These are phyloP conservation scores for Diaporthe amygdali DNA, from an alignment of 2,329 filamentous ascomycete species.

Conservation along the genomic window DNA sequence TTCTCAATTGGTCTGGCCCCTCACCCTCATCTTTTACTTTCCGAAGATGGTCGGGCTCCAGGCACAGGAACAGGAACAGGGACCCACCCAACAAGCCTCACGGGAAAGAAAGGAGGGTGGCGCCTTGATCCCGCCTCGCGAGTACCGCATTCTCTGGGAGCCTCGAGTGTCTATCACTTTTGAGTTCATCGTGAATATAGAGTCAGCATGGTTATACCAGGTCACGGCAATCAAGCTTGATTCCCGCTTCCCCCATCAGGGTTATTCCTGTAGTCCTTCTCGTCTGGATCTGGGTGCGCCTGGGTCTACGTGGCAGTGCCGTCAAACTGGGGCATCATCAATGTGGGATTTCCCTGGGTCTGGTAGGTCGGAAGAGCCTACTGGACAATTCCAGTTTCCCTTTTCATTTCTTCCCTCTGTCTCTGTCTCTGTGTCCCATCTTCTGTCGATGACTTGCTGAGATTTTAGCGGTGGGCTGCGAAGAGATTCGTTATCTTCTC, in stretches of 20 bases:
- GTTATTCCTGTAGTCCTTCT: background rate
- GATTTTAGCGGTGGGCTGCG: too few species aligned
- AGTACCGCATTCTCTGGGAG: background rate
- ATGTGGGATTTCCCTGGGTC: background rate
- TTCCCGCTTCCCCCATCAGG: background rate
- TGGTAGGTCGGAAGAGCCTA: too few species aligned
- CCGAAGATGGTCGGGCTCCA: background rate
- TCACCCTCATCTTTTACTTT: background rate
- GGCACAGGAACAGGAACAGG: too few species aligned
- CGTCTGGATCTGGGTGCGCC: background rate
- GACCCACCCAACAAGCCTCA: background rate
- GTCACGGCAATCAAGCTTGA: background rate
- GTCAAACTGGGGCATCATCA: background rate
- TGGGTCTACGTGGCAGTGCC: background rate
- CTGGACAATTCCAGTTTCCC: background rate
- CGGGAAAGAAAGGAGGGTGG: background rate
- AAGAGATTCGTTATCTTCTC: background rate
- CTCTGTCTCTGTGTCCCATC: background rate
- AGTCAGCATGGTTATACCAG: background rate
- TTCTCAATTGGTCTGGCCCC: background rate
- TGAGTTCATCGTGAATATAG: background rate
- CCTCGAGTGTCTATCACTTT: background rate
- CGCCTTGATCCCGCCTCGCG: background rate
- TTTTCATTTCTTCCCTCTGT: background rate
- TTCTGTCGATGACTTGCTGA: background rate